Percentiles rank a stretch among this genome's conserved stretches.
Evolutionary conservation across 257 asterid genomes (phyloP).

Genomic region (Echium plantagineum): DNA sequence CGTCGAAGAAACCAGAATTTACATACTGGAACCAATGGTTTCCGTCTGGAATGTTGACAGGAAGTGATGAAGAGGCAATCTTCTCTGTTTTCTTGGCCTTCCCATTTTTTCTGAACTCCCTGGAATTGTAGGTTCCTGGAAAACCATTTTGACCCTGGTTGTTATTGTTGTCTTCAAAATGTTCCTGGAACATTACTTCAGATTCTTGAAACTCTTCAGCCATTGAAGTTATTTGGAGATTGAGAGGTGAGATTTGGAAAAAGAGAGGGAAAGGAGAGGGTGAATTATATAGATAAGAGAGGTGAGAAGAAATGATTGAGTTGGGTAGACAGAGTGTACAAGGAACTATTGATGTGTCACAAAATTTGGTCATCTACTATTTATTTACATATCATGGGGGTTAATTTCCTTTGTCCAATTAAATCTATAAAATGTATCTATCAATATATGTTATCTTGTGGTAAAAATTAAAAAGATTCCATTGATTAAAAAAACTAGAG

Average conservation of each 20-base stretch:
- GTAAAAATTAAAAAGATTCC: no score
- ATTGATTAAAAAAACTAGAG: no score
- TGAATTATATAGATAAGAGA: slow-evolving; percentile 3
- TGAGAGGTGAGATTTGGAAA: not conserved
- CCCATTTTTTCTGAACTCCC: not conserved
- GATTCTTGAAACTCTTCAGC: slow-evolving; percentile 16
- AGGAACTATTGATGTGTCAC: not conserved
- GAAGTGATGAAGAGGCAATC: not conserved
- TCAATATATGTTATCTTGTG: no score
- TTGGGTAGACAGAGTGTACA: not conserved
- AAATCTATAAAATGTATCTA: no score
- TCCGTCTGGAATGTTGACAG: slow-evolving; percentile 5
- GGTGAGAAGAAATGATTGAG: not conserved
- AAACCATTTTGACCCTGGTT: not conserved
- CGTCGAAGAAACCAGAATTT: not conserved
- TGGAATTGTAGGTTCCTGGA: not conserved
- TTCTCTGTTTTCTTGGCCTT: not conserved
- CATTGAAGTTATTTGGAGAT: slow-evolving; percentile 2
- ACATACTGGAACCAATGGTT: slow-evolving; percentile 2
- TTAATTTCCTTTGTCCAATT: no score
- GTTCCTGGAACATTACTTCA: slow-evolving; percentile 8
- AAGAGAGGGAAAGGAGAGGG: no score
- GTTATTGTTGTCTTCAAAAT: not conserved
- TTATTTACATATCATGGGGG: no score
- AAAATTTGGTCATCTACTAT: not conserved